Percentiles rank a stretch among this genome's conserved stretches.
Conservation (phyloP, 805 yeast genomes). For the Lipomyces mesembrius region DNA sequence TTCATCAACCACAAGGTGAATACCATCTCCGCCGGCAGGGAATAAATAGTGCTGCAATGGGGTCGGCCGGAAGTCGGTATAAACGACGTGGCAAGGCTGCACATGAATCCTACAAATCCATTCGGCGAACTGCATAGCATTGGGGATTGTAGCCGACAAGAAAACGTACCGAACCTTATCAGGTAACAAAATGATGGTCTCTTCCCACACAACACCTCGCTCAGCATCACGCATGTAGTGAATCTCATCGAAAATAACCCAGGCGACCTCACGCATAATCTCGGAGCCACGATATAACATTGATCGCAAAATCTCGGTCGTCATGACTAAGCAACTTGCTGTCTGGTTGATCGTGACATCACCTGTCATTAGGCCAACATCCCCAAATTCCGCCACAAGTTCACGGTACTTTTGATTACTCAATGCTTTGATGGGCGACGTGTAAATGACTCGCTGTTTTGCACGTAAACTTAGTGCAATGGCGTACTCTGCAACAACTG, state of each 20-base stretch:
- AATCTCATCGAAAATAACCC: constrained; percentile 98
- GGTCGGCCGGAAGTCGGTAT: constrained; percentile 98
- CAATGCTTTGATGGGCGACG: constrained; percentile 93
- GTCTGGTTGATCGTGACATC: constrained; percentile 98
- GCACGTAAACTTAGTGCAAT: constrained; percentile 92
- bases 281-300: constrained; percentile 98
- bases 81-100: constrained; percentile 98
- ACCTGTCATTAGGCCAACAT: constrained; percentile 98
- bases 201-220: constrained; percentile 99
- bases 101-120: constrained; percentile 95
- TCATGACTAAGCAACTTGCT: constrained; percentile 98
- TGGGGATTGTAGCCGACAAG: constrained; percentile 60
- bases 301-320: constrained; percentile 94
- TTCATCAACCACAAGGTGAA: constrained; percentile 96
- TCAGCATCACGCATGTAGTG: constrained; percentile 98
- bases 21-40: constrained; percentile 99
- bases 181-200: constrained; percentile 91
- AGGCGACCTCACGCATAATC: constrained; percentile 97
- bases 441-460: constrained; percentile 91
- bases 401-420: constrained; percentile 95
- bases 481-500: constrained; percentile 96
- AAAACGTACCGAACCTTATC: constrained; percentile 86
- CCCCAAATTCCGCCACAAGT: constrained; percentile 88
- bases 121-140: constrained; percentile 62
- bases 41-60: constrained; percentile 96